A percentile compares a stretch with the other conserved stretches of the same genome.
phyloP scores from a whole-genome alignment of 2,329 filamentous ascomycete genomes.

The Fusarium denticulatum region DNA sequence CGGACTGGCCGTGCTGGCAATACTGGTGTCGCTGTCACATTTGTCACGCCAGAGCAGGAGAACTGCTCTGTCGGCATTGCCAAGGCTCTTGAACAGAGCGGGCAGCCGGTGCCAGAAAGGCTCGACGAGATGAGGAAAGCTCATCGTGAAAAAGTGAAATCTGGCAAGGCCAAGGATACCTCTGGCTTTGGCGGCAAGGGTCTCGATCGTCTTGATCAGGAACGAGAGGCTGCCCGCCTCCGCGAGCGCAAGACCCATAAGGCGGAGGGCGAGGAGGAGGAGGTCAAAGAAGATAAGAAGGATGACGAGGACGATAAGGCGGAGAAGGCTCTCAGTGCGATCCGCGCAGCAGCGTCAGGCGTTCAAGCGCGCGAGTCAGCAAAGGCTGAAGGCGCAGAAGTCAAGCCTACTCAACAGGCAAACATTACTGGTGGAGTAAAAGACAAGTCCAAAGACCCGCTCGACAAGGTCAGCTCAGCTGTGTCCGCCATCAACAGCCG shows the following conservation, averaged over 20 bases:
- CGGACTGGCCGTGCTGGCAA: constrained; percentile 95
- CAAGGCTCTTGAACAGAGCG: constrained; percentile 92
- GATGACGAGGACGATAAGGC: constrained; percentile 71
- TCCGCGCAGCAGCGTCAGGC: constrained; percentile 69
- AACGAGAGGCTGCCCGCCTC: constrained; percentile 86
- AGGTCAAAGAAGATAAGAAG: constrained; percentile 82
- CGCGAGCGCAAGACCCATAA: constrained; percentile 91
- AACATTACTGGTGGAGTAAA: constrained; percentile 67
- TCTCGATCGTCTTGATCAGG: constrained; percentile 88
- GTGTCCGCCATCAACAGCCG: constrained; percentile 91
- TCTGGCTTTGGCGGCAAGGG: constrained; percentile 96
- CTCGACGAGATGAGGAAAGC: constrained; percentile 73
- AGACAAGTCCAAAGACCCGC: constrained; percentile 70
- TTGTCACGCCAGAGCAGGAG: constrained; percentile 90
- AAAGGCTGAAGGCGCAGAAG: constrained; percentile 54
- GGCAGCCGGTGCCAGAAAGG: constrained; percentile 80
- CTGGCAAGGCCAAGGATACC: constrained; percentile 87
- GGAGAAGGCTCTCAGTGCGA: constrained; percentile 72
- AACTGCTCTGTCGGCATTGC: constrained; percentile 88
- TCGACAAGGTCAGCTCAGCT: constrained; percentile 90
- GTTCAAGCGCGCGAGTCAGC: constrained; percentile 63
- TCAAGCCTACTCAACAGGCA: constrained; percentile 52
- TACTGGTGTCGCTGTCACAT: constrained; percentile 93
- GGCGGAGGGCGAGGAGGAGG: constrained; percentile 85
- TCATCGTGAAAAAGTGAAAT: constrained; percentile 90